Evolutionary conservation across 768 basidiomycete genomes (phyloP), one percentile per base, ranked within the genome.

Genomic region (Tephrocybe sp.): DNA sequence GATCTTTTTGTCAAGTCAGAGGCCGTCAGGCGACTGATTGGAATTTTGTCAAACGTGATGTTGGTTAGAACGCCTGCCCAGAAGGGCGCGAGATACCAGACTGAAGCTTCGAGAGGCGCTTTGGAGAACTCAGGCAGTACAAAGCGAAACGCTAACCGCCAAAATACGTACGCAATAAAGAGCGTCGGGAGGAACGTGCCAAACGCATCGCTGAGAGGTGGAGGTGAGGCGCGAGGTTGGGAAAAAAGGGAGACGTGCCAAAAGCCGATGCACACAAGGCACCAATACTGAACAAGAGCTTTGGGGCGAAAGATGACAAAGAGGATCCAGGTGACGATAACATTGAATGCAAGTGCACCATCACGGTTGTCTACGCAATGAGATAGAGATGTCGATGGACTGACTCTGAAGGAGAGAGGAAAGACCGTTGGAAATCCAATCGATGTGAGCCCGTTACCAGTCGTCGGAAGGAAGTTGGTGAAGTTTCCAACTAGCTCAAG

Each of bases 191-290:
- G 74, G 70, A 94, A 94, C 4, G 80, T 78, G 25, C 78, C 80
- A 57, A 94, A 92, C 5, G 82, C 88, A n/a, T 73, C 71, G 49
- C 86, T 81, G 50, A 93, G 67, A 23, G 78, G 76, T 4, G 93
- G 90, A 30, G 88, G 86, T 5, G 74, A 75, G 1, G 73, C 75
- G 40, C 71, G 79, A 5, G 87, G 86, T 60, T 93, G 86, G 8
- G 88, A 88, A 60, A 91, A 92, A 34, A 94, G 77, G 0, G 81
- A 73, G 48, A 91, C 74, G 58, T 94, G 90, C 91, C 92, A 94
- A 64, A 81, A 93, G 1, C 90, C 88, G 39, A 90, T 87, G 70
- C 83, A 89, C 5, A 89, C 81, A n/a, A 90, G 72, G 60, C 77
- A 84, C 86, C 88, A 90, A 66, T 77, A 90, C 2, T 83, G 66